Conservation (phyloP, 352 stramenopile species). For the Phytophthora crassamura region DNA sequence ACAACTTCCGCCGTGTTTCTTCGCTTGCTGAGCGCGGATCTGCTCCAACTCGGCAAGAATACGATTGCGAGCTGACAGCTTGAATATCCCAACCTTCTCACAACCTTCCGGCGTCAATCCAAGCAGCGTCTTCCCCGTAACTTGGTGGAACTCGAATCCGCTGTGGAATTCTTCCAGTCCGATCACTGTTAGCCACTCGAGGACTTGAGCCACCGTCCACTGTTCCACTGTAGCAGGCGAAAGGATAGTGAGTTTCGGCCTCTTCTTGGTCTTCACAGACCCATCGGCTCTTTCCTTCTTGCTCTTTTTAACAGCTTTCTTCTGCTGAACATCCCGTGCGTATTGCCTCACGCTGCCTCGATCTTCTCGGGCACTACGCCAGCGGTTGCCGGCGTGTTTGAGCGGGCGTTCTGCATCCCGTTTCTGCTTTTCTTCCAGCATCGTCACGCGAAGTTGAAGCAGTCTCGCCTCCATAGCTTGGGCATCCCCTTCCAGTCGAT, state of each 20-base stretch:
- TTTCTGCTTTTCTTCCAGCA: slow-evolving; percentile 74
- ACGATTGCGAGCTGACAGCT: slow-evolving; percentile 63
- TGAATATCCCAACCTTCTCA: slow-evolving; percentile 56
- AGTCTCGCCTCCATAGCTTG: slow-evolving; percentile 76
- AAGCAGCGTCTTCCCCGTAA: slow-evolving; percentile 62
- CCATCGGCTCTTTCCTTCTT: slow-evolving; percentile 29
- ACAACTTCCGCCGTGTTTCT: neutral
- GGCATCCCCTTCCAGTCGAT: slow-evolving; percentile 77
- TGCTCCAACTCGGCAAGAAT: slow-evolving; percentile 63
- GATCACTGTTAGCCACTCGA: slow-evolving; percentile 68
- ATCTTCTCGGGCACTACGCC: slow-evolving; percentile 77
- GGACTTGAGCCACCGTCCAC: slow-evolving; percentile 66
- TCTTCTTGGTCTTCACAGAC: slow-evolving; percentile 16
- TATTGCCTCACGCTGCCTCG: slow-evolving; percentile 79
- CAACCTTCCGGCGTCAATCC: slow-evolving; percentile 54
- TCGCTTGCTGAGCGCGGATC: slow-evolving; percentile 41
- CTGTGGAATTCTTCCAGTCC: slow-evolving; percentile 69
- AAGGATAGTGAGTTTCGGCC: slow-evolving; percentile 26
- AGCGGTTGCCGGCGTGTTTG: slow-evolving; percentile 75
- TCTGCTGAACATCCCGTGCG: slow-evolving; percentile 64
- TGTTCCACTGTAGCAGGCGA: slow-evolving; percentile 49
- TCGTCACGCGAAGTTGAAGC: slow-evolving; percentile 55
- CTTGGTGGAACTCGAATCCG: slow-evolving; percentile 82
- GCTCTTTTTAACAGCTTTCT: slow-evolving; percentile 39
- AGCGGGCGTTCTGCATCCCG: slow-evolving; percentile 55